Conservation (phyloP, 1,284 basidiomycete species). For the Papiliotrema terrestris region DNA sequence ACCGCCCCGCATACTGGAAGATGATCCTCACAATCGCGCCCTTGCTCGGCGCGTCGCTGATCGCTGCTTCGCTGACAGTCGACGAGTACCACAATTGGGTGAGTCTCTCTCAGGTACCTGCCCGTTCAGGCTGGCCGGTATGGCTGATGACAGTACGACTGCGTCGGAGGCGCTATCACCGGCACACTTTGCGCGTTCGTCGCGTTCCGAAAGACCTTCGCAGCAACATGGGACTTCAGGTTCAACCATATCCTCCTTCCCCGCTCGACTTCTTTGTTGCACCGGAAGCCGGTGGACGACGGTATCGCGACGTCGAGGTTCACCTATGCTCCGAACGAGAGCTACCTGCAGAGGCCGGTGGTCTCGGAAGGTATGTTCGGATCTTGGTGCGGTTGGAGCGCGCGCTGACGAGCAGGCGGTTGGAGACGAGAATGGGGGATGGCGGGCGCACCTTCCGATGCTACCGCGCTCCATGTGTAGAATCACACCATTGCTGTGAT, state of each 20-base stretch:
- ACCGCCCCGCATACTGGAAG: slow-evolving; percentile 57
- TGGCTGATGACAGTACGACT: slow-evolving; percentile 53
- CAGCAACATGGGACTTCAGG: slow-evolving; percentile 57
- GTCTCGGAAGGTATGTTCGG: slow-evolving; percentile 23
- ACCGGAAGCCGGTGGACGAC: slow-evolving; percentile 16
- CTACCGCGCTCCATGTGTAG: slow-evolving; percentile 20
- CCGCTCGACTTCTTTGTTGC: slow-evolving; percentile 32
- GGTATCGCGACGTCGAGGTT: slow-evolving; percentile 18
- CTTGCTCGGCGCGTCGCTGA: slow-evolving; percentile 58
- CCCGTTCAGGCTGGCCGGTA: neutral
- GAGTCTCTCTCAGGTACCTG: neutral
- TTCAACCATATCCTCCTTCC: slow-evolving; percentile 60
- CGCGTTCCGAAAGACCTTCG: slow-evolving; percentile 59
- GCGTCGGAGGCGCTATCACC: slow-evolving; percentile 55
- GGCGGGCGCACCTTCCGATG: slow-evolving; percentile 32
- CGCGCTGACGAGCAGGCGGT: slow-evolving; percentile 10
- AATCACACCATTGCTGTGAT: too few species aligned
- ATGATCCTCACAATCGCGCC: slow-evolving; percentile 59
- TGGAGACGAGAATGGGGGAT: slow-evolving; percentile 24
- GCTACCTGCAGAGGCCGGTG: slow-evolving; percentile 22
- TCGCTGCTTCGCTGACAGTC: slow-evolving; percentile 58
- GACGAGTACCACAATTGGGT: slow-evolving; percentile 53
- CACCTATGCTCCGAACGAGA: slow-evolving; percentile 25
- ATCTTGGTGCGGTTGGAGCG: neutral
- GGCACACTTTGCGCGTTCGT: slow-evolving; percentile 53